Evolutionary conservation across 495 filamentous ascomycete genomes (phyloP).

Genomic region (Penicillium flavigenum): DNA sequence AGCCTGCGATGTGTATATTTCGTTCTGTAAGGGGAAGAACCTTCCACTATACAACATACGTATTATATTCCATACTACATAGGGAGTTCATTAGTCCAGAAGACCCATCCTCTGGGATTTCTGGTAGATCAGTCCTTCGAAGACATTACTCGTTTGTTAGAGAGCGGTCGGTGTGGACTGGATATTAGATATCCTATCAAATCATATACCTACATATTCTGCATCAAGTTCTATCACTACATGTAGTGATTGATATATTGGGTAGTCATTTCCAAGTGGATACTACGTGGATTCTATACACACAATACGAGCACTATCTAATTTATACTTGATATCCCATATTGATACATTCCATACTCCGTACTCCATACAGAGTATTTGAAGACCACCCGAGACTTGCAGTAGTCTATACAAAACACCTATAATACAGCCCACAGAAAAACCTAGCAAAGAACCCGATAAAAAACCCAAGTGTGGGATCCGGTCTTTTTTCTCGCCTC

Average conservation of each 20-base stretch:
- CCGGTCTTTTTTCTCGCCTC: not conserved
- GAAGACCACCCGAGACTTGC: conserved; percentile 11
- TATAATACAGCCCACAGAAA: conserved; percentile 11
- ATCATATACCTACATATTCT: conserved; percentile 9
- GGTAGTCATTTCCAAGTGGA: conserved; percentile 3
- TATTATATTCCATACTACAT: not conserved
- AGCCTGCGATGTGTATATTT: not conserved
- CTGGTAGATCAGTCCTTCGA: conserved; percentile 3
- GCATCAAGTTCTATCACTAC: not conserved
- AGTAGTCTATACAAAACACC: conserved; percentile 15
- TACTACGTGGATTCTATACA: not conserved
- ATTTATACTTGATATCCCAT: conserved; percentile 3
- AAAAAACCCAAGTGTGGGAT: conserved; percentile 11
- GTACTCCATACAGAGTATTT: conserved; percentile 4
- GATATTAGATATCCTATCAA: not conserved
- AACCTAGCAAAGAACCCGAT: not conserved
- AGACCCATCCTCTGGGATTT: conserved; percentile 6
- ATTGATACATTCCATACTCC: conserved; percentile 10
- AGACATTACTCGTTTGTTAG: conserved; percentile 1
- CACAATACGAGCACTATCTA: conserved; percentile 2
- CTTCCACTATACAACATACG: not conserved
- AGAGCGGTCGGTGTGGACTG: conserved; percentile 5
- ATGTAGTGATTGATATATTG: not conserved
- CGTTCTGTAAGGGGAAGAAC: conserved; percentile 10
- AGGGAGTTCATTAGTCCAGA: not conserved